A percentile compares a stretch with the other conserved stretches of the same genome.
Conservation (phyloP, 495 filamentous ascomycete genomes). For the Aspergillus leporis region DNA sequence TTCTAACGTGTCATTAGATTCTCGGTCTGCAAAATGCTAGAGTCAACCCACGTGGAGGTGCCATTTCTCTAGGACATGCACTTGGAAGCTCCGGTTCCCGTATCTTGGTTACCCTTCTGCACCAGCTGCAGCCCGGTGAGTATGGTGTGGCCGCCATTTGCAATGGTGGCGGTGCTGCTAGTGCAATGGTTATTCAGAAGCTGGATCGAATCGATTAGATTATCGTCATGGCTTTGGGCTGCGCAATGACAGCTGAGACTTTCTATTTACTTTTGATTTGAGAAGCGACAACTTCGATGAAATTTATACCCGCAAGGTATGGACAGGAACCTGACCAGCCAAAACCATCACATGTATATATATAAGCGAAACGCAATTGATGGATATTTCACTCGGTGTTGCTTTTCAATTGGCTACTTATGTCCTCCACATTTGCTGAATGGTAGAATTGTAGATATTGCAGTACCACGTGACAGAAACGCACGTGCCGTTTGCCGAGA, state of each 20-base stretch:
- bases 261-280: background rate
- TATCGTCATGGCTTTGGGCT: background rate
- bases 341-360: background rate
- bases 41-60: slow-evolving; percentile 88
- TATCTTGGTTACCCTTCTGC: slow-evolving; percentile 86
- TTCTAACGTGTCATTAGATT: slow-evolving; percentile 52
- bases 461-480: background rate
- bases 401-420: no score
- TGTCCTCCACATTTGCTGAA: no score
- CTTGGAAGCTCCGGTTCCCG: slow-evolving; percentile 91
- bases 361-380: background rate
- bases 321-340: background rate
- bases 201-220: slow-evolving; percentile 62
- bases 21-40: slow-evolving; percentile 72
- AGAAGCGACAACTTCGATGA: background rate
- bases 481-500: background rate
- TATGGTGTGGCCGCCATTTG: slow-evolving; percentile 96
- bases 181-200: slow-evolving; percentile 88
- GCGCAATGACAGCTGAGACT: background rate
- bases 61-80: slow-evolving; percentile 92
- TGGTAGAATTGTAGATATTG: background rate
- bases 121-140: slow-evolving; percentile 86
- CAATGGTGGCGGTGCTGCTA: slow-evolving; percentile 92
- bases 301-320: background rate
- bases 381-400: background rate